Conservation (phyloP, 169 alveolate genomes). For the Plasmodium knowlesi region DNA sequence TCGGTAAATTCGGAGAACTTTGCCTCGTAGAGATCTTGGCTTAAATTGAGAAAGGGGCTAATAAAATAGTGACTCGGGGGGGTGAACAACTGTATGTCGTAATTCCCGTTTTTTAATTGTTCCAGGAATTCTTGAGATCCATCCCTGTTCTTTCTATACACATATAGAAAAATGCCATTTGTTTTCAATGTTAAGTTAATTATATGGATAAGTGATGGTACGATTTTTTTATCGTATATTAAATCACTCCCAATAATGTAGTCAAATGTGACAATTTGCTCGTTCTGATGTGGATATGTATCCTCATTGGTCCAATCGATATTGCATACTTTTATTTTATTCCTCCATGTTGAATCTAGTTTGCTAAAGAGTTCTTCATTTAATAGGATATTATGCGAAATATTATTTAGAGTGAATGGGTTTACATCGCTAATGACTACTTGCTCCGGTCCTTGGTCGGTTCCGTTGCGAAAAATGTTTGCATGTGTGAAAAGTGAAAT, state of each 20-base stretch:
- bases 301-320: conserved; percentile 74
- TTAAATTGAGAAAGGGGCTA: conserved; percentile 31
- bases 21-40: conserved; percentile 11
- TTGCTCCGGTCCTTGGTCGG: background rate
- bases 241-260: conserved; percentile 83
- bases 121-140: conserved; percentile 75
- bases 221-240: conserved; percentile 77
- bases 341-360: conserved; percentile 15
- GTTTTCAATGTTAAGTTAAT: conserved; percentile 44
- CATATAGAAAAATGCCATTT: conserved; percentile 79
- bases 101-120: conserved; percentile 64
- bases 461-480: background rate
- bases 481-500: conserved; percentile 75
- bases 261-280: conserved; percentile 56
- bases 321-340: conserved; percentile 39
- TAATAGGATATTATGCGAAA: conserved; percentile 75
- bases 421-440: conserved; percentile 79
- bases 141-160: conserved; percentile 77
- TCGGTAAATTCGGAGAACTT: conserved; percentile 43
- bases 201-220: conserved; percentile 71
- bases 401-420: conserved; percentile 74
- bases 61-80: conserved; percentile 31
- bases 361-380: conserved; percentile 26
- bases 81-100: background rate
- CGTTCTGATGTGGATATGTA: conserved; percentile 49